Base-by-base conservation (phyloP, 129 eudicot species). In the Lonicera japonica region DNA sequence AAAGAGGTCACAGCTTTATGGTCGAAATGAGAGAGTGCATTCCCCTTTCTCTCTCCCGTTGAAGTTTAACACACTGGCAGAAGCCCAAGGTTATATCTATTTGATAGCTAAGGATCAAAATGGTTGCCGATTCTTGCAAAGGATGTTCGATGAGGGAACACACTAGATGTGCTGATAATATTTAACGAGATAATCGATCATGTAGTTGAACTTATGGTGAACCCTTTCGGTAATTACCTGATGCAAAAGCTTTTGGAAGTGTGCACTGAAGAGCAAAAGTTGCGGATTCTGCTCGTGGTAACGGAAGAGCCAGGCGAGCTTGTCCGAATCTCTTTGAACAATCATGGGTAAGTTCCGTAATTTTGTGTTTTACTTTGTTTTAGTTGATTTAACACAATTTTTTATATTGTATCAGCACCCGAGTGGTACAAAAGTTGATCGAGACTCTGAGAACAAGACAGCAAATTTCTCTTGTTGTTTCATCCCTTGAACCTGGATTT, bases 201-300 rank as follows among this genome's bases (percentile, higher is more conserved):
- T 70, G 84, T 78, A 23, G 77, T 78, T 38, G 97, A 90, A 61
- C 86, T 90, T 61, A 86, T 83, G 92, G 69, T 80, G 66, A 76
- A 86, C 58, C 88, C 91, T 0, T 90, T 86, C 61, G 97, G 95
- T 50, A 90, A 90, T 67, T 90, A 90, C 59, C 88, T 86, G 55
- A 83, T 86, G 80, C 97, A 90, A 67, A 90, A 90, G 56, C 69
- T 90, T 51, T 61, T 90, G 67, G 88, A 78, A 25, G 91, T 86
- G 19, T 83, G 91, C 61, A 81, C 69, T 61, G 97, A 77, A 34
- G 80, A 81, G 18, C 87, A 81, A 73, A 81, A 74, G 50, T 60
- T 66, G 74, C 70, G 24, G 23, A 69, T 81, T 61, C 24, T 73
- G 58, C 71, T 64, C 5, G 58, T 54, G 56, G 80, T 73, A 40